Conservation (phyloP, 768 basidiomycete species). For the Phanerochaete carnosa region DNA sequence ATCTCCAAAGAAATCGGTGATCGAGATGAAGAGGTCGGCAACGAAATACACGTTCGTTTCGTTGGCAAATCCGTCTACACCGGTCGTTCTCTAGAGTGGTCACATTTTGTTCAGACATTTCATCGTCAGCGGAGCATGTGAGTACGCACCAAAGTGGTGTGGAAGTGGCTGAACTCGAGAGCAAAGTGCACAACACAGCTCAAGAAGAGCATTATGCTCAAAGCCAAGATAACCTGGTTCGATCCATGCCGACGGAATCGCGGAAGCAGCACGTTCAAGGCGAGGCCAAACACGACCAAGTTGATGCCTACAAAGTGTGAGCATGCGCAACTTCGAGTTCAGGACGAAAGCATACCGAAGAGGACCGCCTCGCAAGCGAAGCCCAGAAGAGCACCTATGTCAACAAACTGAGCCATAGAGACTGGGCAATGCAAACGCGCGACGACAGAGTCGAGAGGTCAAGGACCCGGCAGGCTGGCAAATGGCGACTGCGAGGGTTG, state of each 20-base stretch:
- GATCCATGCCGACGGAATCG: conserved; percentile 12
- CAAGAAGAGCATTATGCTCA: conserved; percentile 29
- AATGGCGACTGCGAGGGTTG: not conserved
- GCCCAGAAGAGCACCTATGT: conserved; percentile 35
- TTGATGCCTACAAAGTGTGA: conserved; percentile 7
- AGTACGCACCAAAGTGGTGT: conserved; percentile 29
- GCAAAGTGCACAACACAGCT: conserved; percentile 31
- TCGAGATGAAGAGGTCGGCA: conserved; percentile 34
- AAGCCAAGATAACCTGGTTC: conserved; percentile 24
- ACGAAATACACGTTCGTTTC: conserved; percentile 30
- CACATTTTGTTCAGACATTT: not conserved
- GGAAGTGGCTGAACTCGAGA: conserved; percentile 36
- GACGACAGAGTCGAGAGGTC: not conserved
- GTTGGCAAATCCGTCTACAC: conserved; percentile 25
- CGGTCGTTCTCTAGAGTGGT: conserved; percentile 20
- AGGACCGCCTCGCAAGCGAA: conserved; percentile 35
- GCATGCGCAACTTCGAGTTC: not conserved
- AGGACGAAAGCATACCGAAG: conserved; percentile 26
- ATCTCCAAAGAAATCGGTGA: conserved; percentile 35
- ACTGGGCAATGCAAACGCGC: not conserved
- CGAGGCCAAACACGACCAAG: conserved; percentile 27
- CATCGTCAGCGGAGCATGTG: not conserved
- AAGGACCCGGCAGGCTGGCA: not conserved
- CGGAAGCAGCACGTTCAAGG: conserved; percentile 20
- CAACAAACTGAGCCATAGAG: conserved; percentile 2